Evolutionary conservation across 1,284 basidiomycete genomes (phyloP).

Genomic region (Trichosporon coremiiforme): DNA sequence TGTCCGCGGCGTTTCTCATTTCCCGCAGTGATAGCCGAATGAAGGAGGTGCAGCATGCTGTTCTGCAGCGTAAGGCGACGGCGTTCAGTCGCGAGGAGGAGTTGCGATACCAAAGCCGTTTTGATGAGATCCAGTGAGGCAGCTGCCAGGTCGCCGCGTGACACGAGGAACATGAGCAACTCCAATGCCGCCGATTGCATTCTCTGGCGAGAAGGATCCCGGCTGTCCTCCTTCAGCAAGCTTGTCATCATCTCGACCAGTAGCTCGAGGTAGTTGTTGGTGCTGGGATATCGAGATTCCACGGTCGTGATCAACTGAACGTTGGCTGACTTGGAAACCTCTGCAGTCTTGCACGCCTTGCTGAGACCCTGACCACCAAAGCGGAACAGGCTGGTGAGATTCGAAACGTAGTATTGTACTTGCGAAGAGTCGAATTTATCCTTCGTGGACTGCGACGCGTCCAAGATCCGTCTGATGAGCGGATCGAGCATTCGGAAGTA

Average conservation of each 20-base stretch:
- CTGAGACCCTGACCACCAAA: conserved; percentile 78
- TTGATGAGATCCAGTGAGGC: conserved; percentile 68
- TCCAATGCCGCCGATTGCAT: conserved; percentile 77
- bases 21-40: conserved; percentile 74
- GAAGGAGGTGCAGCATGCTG: conserved; percentile 87
- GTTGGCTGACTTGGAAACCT: conserved; percentile 35
- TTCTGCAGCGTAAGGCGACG: conserved; percentile 79
- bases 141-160: conserved; percentile 72
- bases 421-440: conserved; percentile 23
- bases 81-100: conserved; percentile 72
- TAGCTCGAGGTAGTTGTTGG: conserved; percentile 31
- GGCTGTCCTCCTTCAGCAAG: background rate
- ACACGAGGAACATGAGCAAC: conserved; percentile 75
- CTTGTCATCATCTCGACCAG: conserved; percentile 23
- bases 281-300: conserved; percentile 25
- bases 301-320: conserved; percentile 20
- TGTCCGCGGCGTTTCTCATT: conserved; percentile 37
- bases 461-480: conserved; percentile 65
- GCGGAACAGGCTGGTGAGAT: conserved; percentile 73
- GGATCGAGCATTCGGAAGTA: conserved; percentile 87
- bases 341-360: conserved; percentile 40
- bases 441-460: conserved; percentile 10
- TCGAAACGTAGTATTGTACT: conserved; percentile 58
- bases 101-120: conserved; percentile 69
- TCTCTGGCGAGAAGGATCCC: background rate